Percentiles rank a stretch among this genome's conserved stretches.
These are phyloP conservation scores for Medicago truncatula DNA, from an alignment of 306 rosid species.

Conservation along the genomic window MtrunA17r5.0-ANR NC_053044.1:23933501-23934000, in stretches of 20 bases:
- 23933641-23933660: conserved; percentile 27
- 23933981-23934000: not conserved
- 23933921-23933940: conserved; percentile 29
- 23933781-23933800: conserved; percentile 92
- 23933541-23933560: conserved; percentile 83
- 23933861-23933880: conserved; percentile 92
- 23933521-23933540: conserved; percentile 54
- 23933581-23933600: conserved; percentile 34
- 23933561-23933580: conserved; percentile 74
- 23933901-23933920: conserved; percentile 33
- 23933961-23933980: not conserved
- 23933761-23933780: conserved; percentile 79
- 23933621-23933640: conserved; percentile 45
- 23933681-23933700: conserved; percentile 41
- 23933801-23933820: conserved; percentile 94
- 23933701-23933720: conserved; percentile 53
- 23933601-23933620: conserved; percentile 47
- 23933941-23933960: not conserved
- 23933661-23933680: conserved; percentile 33
- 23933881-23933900: conserved; percentile 38
- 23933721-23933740: conserved; percentile 66
- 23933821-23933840: conserved; percentile 92
- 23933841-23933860: conserved; percentile 80
- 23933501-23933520: conserved; percentile 48
- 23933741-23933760: conserved; percentile 83